phyloP scores from a whole-genome alignment of 169 alveolate genomes.

The Cryptosporidium xiaoi region DNA sequence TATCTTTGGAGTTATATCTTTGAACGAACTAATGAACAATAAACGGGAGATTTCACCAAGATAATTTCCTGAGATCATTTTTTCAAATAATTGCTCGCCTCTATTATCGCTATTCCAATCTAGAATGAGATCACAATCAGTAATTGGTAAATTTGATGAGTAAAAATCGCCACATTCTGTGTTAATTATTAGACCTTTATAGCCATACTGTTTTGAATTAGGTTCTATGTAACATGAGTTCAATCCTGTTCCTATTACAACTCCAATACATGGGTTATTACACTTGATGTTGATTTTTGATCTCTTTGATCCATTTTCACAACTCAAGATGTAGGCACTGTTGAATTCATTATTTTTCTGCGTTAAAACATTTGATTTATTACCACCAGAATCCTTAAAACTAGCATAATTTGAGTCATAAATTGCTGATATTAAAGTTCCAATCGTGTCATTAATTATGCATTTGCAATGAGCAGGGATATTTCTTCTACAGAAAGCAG shows the following conservation, averaged over 20 bases:
- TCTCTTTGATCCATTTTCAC: background rate
- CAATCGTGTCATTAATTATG: constrained; percentile 90
- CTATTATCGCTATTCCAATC: constrained; percentile 85
- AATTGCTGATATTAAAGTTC: constrained; percentile 86
- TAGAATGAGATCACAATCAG: constrained; percentile 85
- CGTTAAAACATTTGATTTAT: background rate
- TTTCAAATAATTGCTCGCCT: constrained; percentile 88
- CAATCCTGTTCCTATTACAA: constrained; percentile 90
- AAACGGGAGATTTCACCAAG: constrained; percentile 89
- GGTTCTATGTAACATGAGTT: constrained; percentile 90
- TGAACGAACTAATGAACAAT: constrained; percentile 80
- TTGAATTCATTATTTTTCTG: background rate
- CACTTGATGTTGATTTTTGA: background rate
- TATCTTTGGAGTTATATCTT: constrained; percentile 81
- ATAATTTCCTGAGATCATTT: constrained; percentile 89
- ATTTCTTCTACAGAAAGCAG: constrained; percentile 83
- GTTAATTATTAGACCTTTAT: constrained; percentile 86
- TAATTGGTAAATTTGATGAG: constrained; percentile 85
- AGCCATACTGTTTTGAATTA: constrained; percentile 84
- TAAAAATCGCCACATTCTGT: constrained; percentile 88
- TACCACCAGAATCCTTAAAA: too few relatives aligned
- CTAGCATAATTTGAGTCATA: constrained; percentile 22
- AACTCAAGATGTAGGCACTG: background rate
- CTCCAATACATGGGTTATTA: constrained; percentile 79
- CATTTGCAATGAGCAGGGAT: constrained; percentile 85